Conservation (phyloP, 345 rosid species). For the Cardiospermum halicacabum region DNA sequence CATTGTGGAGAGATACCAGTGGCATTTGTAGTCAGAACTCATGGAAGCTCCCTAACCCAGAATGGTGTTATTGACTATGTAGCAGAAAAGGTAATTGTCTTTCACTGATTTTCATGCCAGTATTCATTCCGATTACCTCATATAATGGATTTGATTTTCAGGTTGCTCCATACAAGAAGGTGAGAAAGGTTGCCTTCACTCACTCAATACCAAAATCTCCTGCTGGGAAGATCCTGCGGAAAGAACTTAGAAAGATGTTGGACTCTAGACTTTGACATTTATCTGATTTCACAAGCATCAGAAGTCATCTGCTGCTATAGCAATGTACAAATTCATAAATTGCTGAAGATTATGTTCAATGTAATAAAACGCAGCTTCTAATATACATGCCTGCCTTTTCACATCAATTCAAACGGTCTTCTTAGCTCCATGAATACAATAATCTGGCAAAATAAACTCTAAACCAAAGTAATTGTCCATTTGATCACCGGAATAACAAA, state of each 20-base stretch:
- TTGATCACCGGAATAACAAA: not conserved
- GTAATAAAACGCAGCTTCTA: not conserved
- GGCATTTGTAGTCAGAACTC: conserved; percentile 67
- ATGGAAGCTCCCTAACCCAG: conserved; percentile 40
- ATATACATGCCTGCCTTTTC: not conserved
- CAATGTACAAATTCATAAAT: not conserved
- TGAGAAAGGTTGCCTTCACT: conserved; percentile 64
- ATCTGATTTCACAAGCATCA: not conserved
- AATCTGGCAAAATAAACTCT: not conserved
- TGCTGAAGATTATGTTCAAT: not conserved
- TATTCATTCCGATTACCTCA: too few species aligned
- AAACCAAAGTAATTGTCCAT: not conserved
- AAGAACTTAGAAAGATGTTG: conserved; percentile 44
- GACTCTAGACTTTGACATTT: conserved; percentile 42
- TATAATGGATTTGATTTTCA: conserved; percentile 22
- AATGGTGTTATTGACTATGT: conserved; percentile 47
- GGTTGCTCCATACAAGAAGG: conserved; percentile 90
- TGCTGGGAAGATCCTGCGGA: conserved; percentile 75
- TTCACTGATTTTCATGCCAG: not conserved
- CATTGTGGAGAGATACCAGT: conserved; percentile 75
- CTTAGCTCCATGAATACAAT: not conserved
- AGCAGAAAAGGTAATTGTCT: conserved; percentile 48
- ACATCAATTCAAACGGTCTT: not conserved
- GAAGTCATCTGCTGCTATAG: not conserved
- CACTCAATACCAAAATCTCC: conserved; percentile 65